Evolutionary conservation across 768 basidiomycete species (phyloP).

Genomic region (Phaffia australis): DNA sequence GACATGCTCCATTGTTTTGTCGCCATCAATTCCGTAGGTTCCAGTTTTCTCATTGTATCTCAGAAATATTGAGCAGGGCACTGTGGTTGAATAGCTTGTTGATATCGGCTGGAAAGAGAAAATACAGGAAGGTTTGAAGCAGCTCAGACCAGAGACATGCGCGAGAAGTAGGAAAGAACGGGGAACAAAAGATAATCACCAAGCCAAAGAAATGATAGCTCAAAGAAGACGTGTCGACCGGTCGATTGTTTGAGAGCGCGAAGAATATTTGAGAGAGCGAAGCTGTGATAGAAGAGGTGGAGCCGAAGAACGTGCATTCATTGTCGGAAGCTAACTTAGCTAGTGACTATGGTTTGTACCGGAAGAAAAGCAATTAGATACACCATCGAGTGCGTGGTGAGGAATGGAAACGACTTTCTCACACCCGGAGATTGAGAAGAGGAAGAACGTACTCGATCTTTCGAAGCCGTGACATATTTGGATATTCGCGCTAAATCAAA

Average conservation of each 20-base stretch:
- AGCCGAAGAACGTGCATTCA: conserved; percentile 60
- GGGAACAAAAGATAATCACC: conserved; percentile 1
- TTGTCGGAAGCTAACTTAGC: conserved; percentile 51
- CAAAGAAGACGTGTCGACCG: conserved; percentile 52
- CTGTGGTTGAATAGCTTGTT: conserved; percentile 69
- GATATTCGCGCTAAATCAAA: conserved; percentile 73
- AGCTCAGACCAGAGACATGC: not conserved
- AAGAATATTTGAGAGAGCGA: conserved; percentile 77
- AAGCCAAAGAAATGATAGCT: conserved; percentile 47
- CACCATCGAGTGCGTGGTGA: not conserved
- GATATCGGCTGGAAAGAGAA: conserved; percentile 42
- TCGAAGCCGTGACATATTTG: conserved; percentile 65
- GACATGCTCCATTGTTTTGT: conserved; percentile 34
- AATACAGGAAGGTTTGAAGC: not conserved
- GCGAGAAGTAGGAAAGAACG: not conserved
- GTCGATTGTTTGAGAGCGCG: conserved; percentile 40
- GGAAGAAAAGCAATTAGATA: not conserved
- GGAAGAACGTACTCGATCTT: conserved; percentile 50
- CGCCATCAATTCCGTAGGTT: conserved; percentile 39
- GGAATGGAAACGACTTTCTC: not conserved
- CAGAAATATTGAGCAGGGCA: conserved; percentile 61
- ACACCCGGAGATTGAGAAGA: not conserved
- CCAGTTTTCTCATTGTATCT: conserved; percentile 43
- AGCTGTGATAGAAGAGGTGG: conserved; percentile 78
- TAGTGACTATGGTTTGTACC: conserved; percentile 47